Conservation (phyloP, 768 basidiomycete genomes). For the Krasilnikovozyma curviuscula region DNA sequence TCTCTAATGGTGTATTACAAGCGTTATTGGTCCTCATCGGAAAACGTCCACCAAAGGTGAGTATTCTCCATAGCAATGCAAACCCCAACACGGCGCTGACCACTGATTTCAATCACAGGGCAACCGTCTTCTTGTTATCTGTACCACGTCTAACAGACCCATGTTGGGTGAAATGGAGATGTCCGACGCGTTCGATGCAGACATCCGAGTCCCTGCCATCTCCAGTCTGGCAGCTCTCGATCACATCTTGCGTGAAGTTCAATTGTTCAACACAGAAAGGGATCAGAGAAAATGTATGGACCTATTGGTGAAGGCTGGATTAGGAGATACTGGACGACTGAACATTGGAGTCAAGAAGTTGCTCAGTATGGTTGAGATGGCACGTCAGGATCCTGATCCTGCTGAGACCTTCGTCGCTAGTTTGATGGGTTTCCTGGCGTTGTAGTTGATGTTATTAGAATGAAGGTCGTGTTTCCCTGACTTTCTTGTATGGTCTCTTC, state of each 20-base stretch:
- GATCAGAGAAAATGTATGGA: constrained; percentile 35
- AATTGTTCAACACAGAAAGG: constrained; percentile 44
- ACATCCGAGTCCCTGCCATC: constrained; percentile 68
- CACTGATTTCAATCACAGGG: constrained; percentile 35
- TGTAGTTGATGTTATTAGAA: too few relatives aligned
- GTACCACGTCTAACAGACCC: constrained; percentile 72
- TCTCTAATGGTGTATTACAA: constrained; percentile 85
- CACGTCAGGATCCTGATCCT: constrained; percentile 76
- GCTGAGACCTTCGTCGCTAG: constrained; percentile 34
- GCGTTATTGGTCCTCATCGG: constrained; percentile 69
- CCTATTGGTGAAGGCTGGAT: constrained; percentile 55
- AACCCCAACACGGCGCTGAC: background rate
- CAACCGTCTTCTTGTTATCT: constrained; percentile 74
- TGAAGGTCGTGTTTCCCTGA: too few relatives aligned
- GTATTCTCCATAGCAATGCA: constrained; percentile 5
- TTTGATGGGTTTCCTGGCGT: constrained; percentile 15
- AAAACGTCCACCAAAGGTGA: constrained; percentile 77
- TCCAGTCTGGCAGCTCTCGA: constrained; percentile 51
- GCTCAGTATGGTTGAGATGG: constrained; percentile 83
- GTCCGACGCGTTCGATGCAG: constrained; percentile 70
- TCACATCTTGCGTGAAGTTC: constrained; percentile 53
- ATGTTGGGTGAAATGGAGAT: constrained; percentile 77
- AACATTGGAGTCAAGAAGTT: constrained; percentile 88
- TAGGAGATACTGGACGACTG: constrained; percentile 38
- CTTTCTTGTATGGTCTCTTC: too few relatives aligned